Conservation (phyloP, 139 green algal genomes). For the Chlorella ohadii region DNA sequence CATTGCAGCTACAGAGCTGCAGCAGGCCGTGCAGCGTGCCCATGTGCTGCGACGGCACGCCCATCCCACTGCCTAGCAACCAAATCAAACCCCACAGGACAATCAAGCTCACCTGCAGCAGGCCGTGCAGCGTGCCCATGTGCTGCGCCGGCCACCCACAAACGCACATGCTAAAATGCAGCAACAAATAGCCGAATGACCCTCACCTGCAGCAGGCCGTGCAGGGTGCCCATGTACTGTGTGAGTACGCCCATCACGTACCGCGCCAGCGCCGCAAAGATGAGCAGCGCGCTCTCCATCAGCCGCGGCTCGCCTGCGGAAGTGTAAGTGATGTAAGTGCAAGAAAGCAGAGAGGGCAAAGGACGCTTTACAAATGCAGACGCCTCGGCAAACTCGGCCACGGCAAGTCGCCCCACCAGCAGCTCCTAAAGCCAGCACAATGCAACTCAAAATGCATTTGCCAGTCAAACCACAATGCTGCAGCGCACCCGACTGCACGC, state of each 20-base stretch:
- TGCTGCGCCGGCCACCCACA: conserved; percentile 33
- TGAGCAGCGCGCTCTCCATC: conserved; percentile 69
- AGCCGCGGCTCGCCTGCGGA: conserved; percentile 37
- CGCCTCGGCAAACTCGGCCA: too few relatives aligned
- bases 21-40: conserved; percentile 63
- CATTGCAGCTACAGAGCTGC: neutral
- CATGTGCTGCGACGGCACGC: conserved; percentile 58
- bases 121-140: conserved; percentile 65
- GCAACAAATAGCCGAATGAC: too few relatives aligned
- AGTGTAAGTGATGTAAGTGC: too few relatives aligned
- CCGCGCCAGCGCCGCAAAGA: conserved; percentile 83
- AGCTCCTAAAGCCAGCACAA: too few relatives aligned
- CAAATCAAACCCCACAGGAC: too few relatives aligned
- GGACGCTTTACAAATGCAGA: too few relatives aligned
- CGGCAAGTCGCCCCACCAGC: too few relatives aligned
- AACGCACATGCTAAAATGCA: too few relatives aligned
- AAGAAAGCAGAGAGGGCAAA: too few relatives aligned
- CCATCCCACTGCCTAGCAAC: too few relatives aligned
- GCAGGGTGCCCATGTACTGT: conserved; percentile 70
- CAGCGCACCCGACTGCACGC: conserved; percentile 63
- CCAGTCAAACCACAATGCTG: too few relatives aligned
- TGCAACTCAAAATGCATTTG: too few relatives aligned
- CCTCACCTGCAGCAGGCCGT: conserved; percentile 49
- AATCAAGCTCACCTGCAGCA: conserved; percentile 39
- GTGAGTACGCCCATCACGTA: conserved; percentile 73